Conservation (phyloP, 208 protist genomes). For the Leishmania aethiopica region DNA sequence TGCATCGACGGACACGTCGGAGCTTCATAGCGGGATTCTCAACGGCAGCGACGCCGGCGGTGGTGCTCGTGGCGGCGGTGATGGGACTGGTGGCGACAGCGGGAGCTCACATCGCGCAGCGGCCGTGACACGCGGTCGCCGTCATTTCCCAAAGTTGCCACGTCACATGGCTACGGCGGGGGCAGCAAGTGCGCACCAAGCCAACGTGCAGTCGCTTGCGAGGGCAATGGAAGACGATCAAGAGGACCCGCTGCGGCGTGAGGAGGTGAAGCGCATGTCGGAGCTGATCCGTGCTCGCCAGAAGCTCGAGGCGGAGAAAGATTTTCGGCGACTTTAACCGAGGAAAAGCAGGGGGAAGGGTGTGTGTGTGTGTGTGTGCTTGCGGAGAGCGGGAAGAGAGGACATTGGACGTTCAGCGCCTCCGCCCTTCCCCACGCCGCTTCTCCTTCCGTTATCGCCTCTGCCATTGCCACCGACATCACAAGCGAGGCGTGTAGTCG, state of each 20-base stretch:
- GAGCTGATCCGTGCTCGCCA: constrained; percentile 41
- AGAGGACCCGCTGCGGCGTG: constrained; percentile 57
- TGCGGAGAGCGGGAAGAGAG: neutral
- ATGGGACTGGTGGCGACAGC: neutral
- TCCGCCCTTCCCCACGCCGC: neutral
- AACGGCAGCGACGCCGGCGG: neutral
- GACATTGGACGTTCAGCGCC: neutral
- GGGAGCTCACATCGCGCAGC: no score
- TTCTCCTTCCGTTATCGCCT: neutral
- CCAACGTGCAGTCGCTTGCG: neutral
- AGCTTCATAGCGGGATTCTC: neutral
- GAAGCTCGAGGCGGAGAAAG: constrained; percentile 31
- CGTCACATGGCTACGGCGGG: neutral
- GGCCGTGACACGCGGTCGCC: neutral
- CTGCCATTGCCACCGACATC: neutral
- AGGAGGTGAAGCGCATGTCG: constrained; percentile 71
- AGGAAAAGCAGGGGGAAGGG: neutral
- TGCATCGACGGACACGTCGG: constrained; percentile 8
- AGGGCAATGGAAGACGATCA: constrained; percentile 9
- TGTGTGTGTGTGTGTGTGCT: neutral
- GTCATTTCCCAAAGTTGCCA: neutral
- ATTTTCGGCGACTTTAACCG: neutral
- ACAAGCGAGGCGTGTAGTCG: neutral
- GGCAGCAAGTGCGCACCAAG: neutral
- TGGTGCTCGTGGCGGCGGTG: neutral